Base-by-base conservation (phyloP, 2,329 filamentous ascomycete genomes). In the Paecilomyces niveus region DNA sequence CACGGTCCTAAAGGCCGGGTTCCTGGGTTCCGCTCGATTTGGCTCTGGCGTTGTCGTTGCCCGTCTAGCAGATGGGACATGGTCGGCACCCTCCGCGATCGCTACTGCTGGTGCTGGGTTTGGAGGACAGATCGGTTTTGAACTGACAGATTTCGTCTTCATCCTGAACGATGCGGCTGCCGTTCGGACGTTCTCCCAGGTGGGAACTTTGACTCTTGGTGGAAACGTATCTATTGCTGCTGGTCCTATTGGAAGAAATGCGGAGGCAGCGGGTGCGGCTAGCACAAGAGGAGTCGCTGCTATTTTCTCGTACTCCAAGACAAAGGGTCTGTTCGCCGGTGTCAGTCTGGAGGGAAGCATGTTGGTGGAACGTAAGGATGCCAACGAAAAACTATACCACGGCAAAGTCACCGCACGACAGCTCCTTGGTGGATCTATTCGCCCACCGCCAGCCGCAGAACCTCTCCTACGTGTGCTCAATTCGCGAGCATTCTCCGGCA, bases 301-400 rank as follows among this genome's bases (percentile, higher is more conserved):
- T 56, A 88, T 99, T 54, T 99, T 99, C 80, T 90, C 90, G 68
- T 99, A 99, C 81, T 94, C 89, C 73, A 97, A 97, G 78, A 99
- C 94, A 11, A 97, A 97, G 79, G 94, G 94, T 21, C 79, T 99
- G 32, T 99, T 99, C 67, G 94, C 94, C 4, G 94, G 94, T 70
- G 92, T 99, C 54, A 95, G 90, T 66, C 80, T 99, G 64, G 94
- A 99, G 74, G 94, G 94, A 22, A 93, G 89, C 61, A 92, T 90
- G 56, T 88, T 99, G 64, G 90, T 97, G 63, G 94, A 99, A 78
- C 86, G 94, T 63, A 89, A 92, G 77, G 94, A 99, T 75, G 94
- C 94, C 66, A 99, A 99, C 72, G 89, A 96, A 77, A 96, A 96
- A 78, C 83, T 99, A 61, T 99, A 99, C 74, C 90, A 90, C 62